These are phyloP conservation scores for Candida tropicalis DNA, from an alignment of 1,139 yeast species.

Conservation along the genomic window DNA sequence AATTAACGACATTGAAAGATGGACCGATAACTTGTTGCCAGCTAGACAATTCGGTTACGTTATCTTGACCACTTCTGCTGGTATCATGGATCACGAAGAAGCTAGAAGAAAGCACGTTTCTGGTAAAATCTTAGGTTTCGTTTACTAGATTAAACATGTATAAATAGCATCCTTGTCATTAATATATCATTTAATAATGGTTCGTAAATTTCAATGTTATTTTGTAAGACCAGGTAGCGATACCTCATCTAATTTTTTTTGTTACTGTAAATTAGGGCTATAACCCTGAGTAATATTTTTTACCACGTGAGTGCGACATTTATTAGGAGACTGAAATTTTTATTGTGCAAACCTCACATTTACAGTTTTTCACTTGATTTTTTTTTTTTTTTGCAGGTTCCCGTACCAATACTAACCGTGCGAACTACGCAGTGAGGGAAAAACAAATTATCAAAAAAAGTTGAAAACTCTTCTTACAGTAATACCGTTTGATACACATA, in stretches of 20 bases:
- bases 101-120: constrained; percentile 99
- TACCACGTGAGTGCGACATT: constrained; percentile 9
- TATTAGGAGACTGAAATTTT: neutral
- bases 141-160: constrained; percentile 55
- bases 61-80: constrained; percentile 97
- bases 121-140: constrained; percentile 96
- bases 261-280: constrained; percentile 9
- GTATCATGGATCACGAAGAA: constrained; percentile 99
- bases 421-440: constrained; percentile 7
- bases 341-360: constrained; percentile 7
- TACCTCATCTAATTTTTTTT: neutral
- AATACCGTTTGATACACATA: constrained; percentile 10
- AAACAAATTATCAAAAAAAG: constrained; percentile 8
- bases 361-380: neutral
- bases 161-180: constrained; percentile 8
- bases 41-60: constrained; percentile 99
- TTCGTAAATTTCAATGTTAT: neutral
- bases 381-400: neutral
- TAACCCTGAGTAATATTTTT: constrained; percentile 1
- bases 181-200: constrained; percentile 7
- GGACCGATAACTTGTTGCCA: constrained; percentile 97
- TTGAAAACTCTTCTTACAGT: constrained; percentile 7
- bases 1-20: constrained; percentile 90
- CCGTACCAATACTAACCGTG: neutral
- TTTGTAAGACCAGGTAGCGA: neutral